These are phyloP conservation scores for Cardiospermum halicacabum DNA, from an alignment of 345 rosid genomes.

Conservation along the genomic window DNA sequence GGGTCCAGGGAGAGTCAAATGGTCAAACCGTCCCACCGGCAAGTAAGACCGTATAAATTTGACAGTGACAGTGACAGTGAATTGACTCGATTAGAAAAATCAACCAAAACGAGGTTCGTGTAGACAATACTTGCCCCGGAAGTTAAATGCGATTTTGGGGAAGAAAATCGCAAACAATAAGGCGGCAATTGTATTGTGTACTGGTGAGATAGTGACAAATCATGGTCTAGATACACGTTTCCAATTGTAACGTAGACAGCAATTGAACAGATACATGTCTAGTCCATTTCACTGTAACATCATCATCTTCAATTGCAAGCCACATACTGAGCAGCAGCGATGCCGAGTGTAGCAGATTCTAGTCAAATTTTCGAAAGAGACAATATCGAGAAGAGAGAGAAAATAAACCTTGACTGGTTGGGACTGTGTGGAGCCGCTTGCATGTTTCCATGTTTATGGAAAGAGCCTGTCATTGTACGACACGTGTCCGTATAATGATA, in stretches of 20 bases:
- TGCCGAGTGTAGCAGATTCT: neutral
- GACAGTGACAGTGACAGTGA: slow-evolving; percentile 8
- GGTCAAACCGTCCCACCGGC: slow-evolving; percentile 21
- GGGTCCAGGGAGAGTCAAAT: neutral
- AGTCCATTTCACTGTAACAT: slow-evolving; percentile 1
- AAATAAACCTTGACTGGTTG: slow-evolving; percentile 5
- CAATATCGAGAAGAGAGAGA: slow-evolving; percentile 10
- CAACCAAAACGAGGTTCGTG: neutral
- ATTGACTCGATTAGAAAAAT: slow-evolving; percentile 1
- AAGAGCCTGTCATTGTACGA: neutral
- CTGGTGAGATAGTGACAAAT: neutral
- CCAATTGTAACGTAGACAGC: neutral
- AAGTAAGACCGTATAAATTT: neutral
- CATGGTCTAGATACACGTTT: neutral
- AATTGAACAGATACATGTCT: neutral
- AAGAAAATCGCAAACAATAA: neutral
- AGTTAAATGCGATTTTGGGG: neutral
- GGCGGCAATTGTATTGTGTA: neutral
- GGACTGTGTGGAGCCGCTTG: slow-evolving; percentile 13
- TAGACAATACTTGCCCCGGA: neutral
- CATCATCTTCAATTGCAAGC: neutral
- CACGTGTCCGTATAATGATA: slow-evolving; percentile 5
- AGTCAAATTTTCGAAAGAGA: slow-evolving; percentile 7
- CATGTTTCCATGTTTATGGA: slow-evolving; percentile 16
- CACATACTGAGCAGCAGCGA: neutral